These are phyloP conservation scores for Tricholoma sp. DNA, from an alignment of 768 basidiomycete genomes.

Conservation along the genomic window DNA sequence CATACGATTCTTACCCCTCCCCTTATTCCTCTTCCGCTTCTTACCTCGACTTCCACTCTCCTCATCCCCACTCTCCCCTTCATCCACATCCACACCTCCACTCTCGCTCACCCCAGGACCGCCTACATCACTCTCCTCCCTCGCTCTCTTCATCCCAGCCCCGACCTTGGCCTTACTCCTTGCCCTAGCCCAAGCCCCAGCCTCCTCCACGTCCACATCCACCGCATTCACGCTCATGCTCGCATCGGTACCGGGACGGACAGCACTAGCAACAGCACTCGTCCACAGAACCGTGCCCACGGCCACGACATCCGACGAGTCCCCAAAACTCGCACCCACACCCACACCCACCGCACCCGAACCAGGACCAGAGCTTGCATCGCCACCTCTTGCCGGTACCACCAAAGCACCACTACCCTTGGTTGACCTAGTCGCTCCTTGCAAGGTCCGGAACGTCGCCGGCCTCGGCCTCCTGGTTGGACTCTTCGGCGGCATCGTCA, in stretches of 20 bases:
- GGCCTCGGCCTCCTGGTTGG: constrained; percentile 17
- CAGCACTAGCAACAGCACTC: too few relatives aligned
- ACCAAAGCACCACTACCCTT: neutral
- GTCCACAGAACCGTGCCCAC: neutral
- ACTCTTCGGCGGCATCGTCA: constrained; percentile 35
- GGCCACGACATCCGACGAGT: too few relatives aligned
- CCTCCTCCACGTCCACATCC: neutral
- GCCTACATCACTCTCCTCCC: neutral
- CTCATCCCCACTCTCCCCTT: neutral
- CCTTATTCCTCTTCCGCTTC: neutral
- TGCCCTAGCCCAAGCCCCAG: too few relatives aligned
- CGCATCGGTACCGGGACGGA: neutral
- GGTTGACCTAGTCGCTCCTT: neutral
- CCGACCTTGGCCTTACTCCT: neutral
- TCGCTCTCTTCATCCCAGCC: neutral
- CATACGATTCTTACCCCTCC: neutral
- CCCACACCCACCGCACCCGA: neutral
- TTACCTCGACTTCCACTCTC: neutral
- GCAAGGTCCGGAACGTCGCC: neutral
- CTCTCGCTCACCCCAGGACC: neutral
- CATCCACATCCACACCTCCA: neutral
- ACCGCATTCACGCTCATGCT: neutral
- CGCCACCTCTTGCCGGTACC: neutral
- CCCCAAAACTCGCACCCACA: neutral
- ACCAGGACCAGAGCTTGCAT: neutral